A percentile compares a stretch with the other conserved stretches of the same genome.
These are phyloP conservation scores for Metrosideros polymorpha DNA, from an alignment of 441 rosid species.

Conservation along the genomic window DNA sequence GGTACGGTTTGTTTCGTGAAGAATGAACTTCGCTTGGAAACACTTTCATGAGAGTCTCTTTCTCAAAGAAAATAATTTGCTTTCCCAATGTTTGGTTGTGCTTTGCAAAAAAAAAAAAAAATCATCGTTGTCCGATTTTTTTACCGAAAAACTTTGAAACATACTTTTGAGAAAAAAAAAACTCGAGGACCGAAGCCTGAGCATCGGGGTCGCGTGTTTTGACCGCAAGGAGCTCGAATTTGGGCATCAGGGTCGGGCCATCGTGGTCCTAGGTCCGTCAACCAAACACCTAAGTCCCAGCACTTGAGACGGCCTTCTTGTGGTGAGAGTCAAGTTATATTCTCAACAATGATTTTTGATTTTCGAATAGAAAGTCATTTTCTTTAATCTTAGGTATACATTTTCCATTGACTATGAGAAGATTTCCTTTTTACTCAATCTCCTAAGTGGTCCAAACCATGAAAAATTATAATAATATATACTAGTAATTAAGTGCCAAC, in stretches of 20 bases:
- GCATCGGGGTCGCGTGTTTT: not conserved
- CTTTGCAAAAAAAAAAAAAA: too few species aligned
- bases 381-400: not conserved
- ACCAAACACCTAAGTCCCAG: not conserved
- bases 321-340: not conserved
- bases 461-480: not conserved
- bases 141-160: not conserved
- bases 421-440: not conserved
- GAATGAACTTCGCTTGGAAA: not conserved
- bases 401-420: not conserved
- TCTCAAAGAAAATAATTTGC: not conserved
- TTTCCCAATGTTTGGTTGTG: not conserved
- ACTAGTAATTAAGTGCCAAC: accelerated
- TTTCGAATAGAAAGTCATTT: not conserved
- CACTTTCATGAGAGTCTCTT: not conserved
- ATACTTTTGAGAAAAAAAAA: not conserved
- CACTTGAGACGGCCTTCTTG: not conserved
- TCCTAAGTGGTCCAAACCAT: not conserved
- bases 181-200: not conserved
- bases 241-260: not conserved
- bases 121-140: not conserved
- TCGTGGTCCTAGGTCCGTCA: not conserved
- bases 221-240: not conserved
- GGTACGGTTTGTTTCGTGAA: accelerated
- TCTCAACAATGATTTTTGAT: accelerated